A percentile compares a stretch with the other conserved stretches of the same genome.
Evolutionary conservation across 169 alveolate genomes (phyloP).

Genomic region (Eimeria acervulina): DNA sequence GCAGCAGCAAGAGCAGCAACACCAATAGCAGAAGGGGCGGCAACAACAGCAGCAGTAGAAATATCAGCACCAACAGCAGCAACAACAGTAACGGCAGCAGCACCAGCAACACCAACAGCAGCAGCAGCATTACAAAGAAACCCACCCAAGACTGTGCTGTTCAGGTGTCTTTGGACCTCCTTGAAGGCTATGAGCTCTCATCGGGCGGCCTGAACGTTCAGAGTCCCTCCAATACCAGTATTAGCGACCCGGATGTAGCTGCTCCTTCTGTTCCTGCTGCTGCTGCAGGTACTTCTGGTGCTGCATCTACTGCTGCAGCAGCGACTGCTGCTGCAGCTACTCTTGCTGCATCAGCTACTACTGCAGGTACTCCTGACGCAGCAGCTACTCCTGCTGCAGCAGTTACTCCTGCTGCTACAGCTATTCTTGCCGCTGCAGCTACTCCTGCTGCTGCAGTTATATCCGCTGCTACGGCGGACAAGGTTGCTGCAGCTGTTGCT

Average conservation of each 20-base stretch:
- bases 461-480: too few relatives aligned
- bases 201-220: not conserved
- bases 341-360: not conserved
- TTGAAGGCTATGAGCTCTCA: not conserved
- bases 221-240: not conserved
- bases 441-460: not conserved
- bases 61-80: not conserved
- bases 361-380: not conserved
- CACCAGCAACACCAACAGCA: not conserved
- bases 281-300: not conserved
- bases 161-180: constrained; percentile 15
- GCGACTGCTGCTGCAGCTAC: constrained; percentile 21
- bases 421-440: not conserved
- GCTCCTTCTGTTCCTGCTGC: not conserved
- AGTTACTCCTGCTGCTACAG: not conserved
- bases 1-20: constrained; percentile 15
- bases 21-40: not conserved
- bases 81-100: not conserved
- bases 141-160: not conserved
- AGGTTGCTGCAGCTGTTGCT: not conserved
- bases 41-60: not conserved
- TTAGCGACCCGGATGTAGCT: not conserved
- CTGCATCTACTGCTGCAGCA: not conserved
- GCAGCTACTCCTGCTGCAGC: not conserved
- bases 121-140: not conserved